Conservation (phyloP, 495 filamentous ascomycete genomes). For the Daldinia loculata region DNA sequence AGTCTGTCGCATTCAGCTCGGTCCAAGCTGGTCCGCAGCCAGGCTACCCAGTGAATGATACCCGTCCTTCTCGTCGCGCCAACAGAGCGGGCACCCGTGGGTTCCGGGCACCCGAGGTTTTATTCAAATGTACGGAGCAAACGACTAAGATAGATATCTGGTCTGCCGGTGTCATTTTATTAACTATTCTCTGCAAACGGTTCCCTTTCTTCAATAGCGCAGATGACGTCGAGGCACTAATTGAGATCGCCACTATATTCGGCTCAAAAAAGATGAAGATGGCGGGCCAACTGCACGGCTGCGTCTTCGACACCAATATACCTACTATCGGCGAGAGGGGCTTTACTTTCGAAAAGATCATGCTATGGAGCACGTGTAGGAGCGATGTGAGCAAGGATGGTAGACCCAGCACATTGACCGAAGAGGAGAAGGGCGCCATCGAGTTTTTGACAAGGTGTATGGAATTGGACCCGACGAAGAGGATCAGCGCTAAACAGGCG, state of each 20-base stretch:
- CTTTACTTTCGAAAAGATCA: slow-evolving; percentile 86
- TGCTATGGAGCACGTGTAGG: slow-evolving; percentile 85
- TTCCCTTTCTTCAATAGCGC: slow-evolving; percentile 99
- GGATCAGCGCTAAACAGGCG: slow-evolving; percentile 78
- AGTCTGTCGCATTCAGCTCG: slow-evolving; percentile 51
- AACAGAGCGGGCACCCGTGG: slow-evolving; percentile 97
- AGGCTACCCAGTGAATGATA: slow-evolving; percentile 87
- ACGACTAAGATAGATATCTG: slow-evolving; percentile 97
- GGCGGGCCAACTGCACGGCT: slow-evolving; percentile 83
- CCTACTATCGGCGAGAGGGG: slow-evolving; percentile 87
- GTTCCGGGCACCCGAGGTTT: slow-evolving; percentile 94
- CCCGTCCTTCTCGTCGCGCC: slow-evolving; percentile 83
- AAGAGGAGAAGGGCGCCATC: slow-evolving; percentile 71
- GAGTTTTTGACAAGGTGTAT: slow-evolving; percentile 73
- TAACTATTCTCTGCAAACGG: slow-evolving; percentile 86
- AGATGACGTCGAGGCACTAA: slow-evolving; percentile 95
- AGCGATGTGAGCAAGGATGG: slow-evolving; percentile 48
- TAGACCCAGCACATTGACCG: slow-evolving; percentile 55
- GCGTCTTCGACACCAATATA: slow-evolving; percentile 87
- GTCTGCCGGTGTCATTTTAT: slow-evolving; percentile 92
- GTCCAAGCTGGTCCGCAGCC: slow-evolving; percentile 59
- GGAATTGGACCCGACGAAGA: slow-evolving; percentile 72
- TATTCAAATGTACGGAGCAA: slow-evolving; percentile 97
- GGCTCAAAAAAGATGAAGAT: slow-evolving; percentile 82
- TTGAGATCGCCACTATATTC: slow-evolving; percentile 96